Conservation (phyloP, 805 yeast genomes). For the Ogataea siamensis region DNA sequence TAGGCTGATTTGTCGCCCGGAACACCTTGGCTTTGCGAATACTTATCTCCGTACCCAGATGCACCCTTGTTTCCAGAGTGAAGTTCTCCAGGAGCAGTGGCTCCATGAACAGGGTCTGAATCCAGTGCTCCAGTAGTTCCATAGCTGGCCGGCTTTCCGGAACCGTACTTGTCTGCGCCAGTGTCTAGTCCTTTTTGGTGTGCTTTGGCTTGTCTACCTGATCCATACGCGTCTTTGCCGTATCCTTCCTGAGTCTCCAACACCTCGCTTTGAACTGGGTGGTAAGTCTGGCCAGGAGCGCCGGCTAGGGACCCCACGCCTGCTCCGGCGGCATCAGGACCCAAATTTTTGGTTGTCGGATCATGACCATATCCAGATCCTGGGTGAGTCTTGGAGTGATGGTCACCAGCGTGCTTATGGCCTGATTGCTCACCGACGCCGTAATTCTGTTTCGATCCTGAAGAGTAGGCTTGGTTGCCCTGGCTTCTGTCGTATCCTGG, state of each 20-base stretch:
- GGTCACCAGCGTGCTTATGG: neutral
- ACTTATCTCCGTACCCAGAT: too few species aligned
- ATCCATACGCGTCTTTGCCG: neutral
- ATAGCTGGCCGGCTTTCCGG: neutral
- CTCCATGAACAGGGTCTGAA: conserved; percentile 5
- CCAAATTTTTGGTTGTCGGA: neutral
- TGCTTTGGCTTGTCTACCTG: too few species aligned
- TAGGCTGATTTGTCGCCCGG: too few species aligned
- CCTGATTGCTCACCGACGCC: too few species aligned
- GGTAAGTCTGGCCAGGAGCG: conserved; percentile 4
- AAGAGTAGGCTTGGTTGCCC: too few species aligned
- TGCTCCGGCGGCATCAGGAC: conserved; percentile 3
- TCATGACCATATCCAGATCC: too few species aligned
- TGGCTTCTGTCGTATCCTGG: too few species aligned
- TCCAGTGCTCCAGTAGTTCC: conserved; percentile 1
- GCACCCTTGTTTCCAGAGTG: too few species aligned
- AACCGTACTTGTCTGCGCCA: neutral
- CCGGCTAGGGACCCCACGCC: conserved; percentile 1
- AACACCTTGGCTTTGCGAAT: too few species aligned
- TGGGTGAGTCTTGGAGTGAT: too few species aligned
- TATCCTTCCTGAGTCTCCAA: conserved; percentile 6
- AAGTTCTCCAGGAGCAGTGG: conserved; percentile 16
- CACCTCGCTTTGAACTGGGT: conserved; percentile 1
- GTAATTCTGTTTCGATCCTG: too few species aligned
- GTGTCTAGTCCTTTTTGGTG: too few species aligned